Percentiles rank a stretch among this genome's conserved stretches.
Conservation (phyloP, 768 basidiomycete species). For the Pleurotus citrinopileatus region DNA sequence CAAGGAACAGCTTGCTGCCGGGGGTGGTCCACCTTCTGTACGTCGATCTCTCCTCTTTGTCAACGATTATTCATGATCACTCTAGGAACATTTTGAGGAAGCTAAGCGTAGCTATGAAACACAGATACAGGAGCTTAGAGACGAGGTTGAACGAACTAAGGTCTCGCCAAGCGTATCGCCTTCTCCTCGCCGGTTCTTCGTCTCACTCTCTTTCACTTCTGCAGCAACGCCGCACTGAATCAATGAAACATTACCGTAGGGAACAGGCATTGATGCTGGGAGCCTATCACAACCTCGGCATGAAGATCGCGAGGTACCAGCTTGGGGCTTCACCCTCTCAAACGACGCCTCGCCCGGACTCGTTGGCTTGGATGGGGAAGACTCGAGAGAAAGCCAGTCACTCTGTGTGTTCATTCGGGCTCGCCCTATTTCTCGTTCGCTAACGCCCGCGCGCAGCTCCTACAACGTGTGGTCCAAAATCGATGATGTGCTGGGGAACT, state of each 20-base stretch:
- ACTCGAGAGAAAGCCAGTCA: slow-evolving; percentile 9
- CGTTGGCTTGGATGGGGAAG: slow-evolving; percentile 41
- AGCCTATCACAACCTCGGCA: slow-evolving; percentile 68
- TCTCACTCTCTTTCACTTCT: not conserved
- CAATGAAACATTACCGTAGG: slow-evolving; percentile 56
- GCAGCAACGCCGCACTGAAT: slow-evolving; percentile 52
- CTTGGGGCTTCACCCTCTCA: slow-evolving; percentile 45
- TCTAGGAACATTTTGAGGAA: slow-evolving; percentile 64
- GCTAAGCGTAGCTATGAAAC: slow-evolving; percentile 63
- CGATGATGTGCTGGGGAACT: not conserved
- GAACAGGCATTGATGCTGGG: slow-evolving; percentile 85
- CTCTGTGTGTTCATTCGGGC: not conserved
- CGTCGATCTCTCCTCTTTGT: slow-evolving; percentile 15
- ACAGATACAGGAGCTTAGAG: slow-evolving; percentile 63
- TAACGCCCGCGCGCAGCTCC: not conserved
- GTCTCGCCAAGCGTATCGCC: slow-evolving; percentile 25
- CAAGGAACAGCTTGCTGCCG: slow-evolving; percentile 73
- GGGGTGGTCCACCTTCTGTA: slow-evolving; percentile 44
- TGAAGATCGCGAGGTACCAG: slow-evolving; percentile 60
- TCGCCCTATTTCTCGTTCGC: not conserved
- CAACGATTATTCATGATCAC: not conserved
- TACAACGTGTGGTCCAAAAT: not conserved
- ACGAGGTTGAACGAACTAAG: slow-evolving; percentile 59
- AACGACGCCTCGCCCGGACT: slow-evolving; percentile 46
- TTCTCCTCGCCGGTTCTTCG: not conserved